phyloP scores from a whole-genome alignment of 2,329 filamentous ascomycete genomes.

The Phaeosphaeriaceae sp. region DNA sequence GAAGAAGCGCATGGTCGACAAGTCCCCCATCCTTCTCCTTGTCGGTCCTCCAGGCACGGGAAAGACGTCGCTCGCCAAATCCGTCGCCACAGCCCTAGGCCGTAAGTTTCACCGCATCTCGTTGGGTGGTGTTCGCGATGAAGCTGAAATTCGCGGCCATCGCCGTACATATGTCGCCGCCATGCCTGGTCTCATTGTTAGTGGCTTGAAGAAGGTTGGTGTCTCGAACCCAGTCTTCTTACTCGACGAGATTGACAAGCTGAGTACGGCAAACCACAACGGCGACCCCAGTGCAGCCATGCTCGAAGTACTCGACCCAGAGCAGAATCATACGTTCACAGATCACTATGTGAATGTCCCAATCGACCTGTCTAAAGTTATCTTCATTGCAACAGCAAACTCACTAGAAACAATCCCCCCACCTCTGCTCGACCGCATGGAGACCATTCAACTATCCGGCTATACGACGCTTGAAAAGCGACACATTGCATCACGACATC shows the following conservation, averaged over 20 bases:
- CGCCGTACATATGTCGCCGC: constrained; percentile 95
- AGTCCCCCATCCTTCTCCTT: constrained; percentile 92
- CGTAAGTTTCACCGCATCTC: constrained; percentile 98
- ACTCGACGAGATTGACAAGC: constrained; percentile 97
- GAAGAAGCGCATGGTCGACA: constrained; percentile 86
- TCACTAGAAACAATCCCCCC: constrained; percentile 91
- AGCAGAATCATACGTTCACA: constrained; percentile 93
- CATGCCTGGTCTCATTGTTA: constrained; percentile 96
- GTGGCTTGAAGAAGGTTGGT: constrained; percentile 91
- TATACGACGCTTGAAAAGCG: constrained; percentile 98
- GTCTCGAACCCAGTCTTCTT: constrained; percentile 95
- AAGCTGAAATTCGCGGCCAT: constrained; percentile 95
- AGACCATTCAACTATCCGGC: constrained; percentile 89
- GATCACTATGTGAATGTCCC: constrained; percentile 97
- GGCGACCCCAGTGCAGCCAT: constrained; percentile 96
- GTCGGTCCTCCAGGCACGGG: constrained; percentile 93
- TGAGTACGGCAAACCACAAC: constrained; percentile 88
- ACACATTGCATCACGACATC: constrained; percentile 88
- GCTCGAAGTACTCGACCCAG: constrained; percentile 96
- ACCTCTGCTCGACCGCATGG: constrained; percentile 95
- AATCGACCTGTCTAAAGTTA: constrained; percentile 91
- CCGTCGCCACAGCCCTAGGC: constrained; percentile 87
- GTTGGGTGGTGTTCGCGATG: constrained; percentile 91
- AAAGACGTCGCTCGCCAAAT: constrained; percentile 94
- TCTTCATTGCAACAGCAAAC: constrained; percentile 98